These are phyloP conservation scores for Byssoonygena ceratinophila DNA, from an alignment of 2,329 filamentous ascomycete genomes.

Conservation along the genomic window DNA sequence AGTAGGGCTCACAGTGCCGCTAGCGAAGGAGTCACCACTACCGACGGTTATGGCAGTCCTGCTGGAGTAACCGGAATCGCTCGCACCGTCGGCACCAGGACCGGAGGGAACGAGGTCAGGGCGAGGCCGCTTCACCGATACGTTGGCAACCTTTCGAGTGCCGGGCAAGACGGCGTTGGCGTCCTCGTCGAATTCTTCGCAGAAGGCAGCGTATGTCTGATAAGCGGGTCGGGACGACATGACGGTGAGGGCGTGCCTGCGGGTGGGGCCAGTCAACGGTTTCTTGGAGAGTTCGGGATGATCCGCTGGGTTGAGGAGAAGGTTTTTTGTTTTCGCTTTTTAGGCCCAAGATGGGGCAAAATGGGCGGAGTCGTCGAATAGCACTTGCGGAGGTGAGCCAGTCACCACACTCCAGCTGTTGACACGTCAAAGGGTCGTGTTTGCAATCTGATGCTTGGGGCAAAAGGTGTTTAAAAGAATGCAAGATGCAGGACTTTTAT, in stretches of 20 bases:
- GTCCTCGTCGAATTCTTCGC: constrained; percentile 42
- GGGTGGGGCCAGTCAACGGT: constrained; percentile 7
- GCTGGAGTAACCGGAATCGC: constrained; percentile 55
- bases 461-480: constrained; percentile 5
- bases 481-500: not conserved
- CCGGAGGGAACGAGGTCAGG: constrained; percentile 31
- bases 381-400: constrained; percentile 1
- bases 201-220: constrained; percentile 32
- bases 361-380: constrained; percentile 7
- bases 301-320: constrained; percentile 14
- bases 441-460: not conserved
- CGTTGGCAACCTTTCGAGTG: constrained; percentile 42
- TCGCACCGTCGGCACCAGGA: constrained; percentile 38
- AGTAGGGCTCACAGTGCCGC: constrained; percentile 31
- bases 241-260: constrained; percentile 15
- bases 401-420: constrained; percentile 6
- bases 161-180: constrained; percentile 35
- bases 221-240: constrained; percentile 29
- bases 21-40: constrained; percentile 43
- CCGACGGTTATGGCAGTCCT: constrained; percentile 44
- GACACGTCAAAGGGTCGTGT: constrained; percentile 9
- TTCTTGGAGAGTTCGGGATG: constrained; percentile 15
- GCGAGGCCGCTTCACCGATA: constrained; percentile 41
- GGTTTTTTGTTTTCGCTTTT: not conserved
- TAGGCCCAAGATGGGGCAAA: constrained; percentile 13